Conservation (phyloP, 495 filamentous ascomycete genomes). For the Halenospora varia region DNA sequence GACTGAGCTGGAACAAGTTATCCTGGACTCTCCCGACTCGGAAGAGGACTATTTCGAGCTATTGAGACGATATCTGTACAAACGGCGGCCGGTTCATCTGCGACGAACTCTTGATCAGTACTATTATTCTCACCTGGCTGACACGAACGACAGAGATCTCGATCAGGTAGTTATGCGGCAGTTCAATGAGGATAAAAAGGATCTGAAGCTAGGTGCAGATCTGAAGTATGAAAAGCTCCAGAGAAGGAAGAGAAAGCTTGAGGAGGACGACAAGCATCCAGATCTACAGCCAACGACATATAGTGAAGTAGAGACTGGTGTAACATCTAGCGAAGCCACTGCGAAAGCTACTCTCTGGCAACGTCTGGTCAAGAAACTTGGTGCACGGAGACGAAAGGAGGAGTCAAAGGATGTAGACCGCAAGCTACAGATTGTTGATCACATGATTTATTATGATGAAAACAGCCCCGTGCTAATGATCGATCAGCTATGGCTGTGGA, state of each 20-base stretch:
- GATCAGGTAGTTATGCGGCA: constrained; percentile 4
- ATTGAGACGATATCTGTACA: constrained; percentile 1
- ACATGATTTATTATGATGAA: too few relatives aligned
- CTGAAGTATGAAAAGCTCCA: constrained; percentile 1
- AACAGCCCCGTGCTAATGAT: constrained; percentile 7
- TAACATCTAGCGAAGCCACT: too few relatives aligned
- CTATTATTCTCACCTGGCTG: constrained; percentile 1
- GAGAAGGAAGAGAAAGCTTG: neutral
- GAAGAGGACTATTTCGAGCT: constrained; percentile 2
- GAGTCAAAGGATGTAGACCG: too few relatives aligned
- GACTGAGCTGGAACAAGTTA: too few relatives aligned
- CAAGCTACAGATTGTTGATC: too few relatives aligned
- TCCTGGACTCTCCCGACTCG: neutral
- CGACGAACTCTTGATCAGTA: constrained; percentile 9
- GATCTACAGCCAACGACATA: too few relatives aligned
- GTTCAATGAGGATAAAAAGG: neutral
- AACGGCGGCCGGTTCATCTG: constrained; percentile 5
- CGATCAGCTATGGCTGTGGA: constrained; percentile 11
- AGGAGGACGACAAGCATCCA: too few relatives aligned
- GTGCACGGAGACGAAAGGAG: too few relatives aligned
- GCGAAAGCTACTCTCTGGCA: too few relatives aligned
- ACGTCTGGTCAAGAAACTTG: too few relatives aligned
- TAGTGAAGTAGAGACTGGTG: too few relatives aligned
- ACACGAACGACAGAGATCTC: constrained; percentile 2
- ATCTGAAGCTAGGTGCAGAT: neutral